A percentile compares a stretch with the other conserved stretches of the same genome.
phyloP scores from a whole-genome alignment of 331 rosid species.

The Acacia concinna region DNA sequence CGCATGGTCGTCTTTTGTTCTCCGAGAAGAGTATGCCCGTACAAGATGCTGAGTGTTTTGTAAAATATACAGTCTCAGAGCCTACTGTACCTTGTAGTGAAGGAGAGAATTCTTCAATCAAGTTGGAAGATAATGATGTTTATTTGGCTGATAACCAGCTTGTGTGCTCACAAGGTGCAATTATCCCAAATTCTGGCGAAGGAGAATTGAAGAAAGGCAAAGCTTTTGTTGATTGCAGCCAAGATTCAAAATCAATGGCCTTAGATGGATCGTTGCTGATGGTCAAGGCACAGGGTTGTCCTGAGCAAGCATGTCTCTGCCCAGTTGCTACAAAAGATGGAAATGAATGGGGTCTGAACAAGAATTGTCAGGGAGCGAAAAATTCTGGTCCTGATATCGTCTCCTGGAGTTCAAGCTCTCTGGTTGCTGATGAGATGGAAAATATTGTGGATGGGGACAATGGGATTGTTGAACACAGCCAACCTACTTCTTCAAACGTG shows the following conservation, averaged over 20 bases:
- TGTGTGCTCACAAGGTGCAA: constrained; percentile 24
- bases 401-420: constrained; percentile 48
- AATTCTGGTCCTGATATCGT: constrained; percentile 30
- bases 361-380: constrained; percentile 34
- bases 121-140: constrained; percentile 53
- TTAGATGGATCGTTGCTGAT: constrained; percentile 40
- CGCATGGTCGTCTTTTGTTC: constrained; percentile 39
- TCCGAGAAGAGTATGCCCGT: constrained; percentile 40
- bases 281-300: constrained; percentile 28
- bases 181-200: constrained; percentile 29
- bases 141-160: constrained; percentile 29
- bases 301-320: constrained; percentile 33
- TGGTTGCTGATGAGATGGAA: constrained; percentile 50
- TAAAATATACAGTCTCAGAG: constrained; percentile 30
- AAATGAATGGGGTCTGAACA: constrained; percentile 31
- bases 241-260: constrained; percentile 45
- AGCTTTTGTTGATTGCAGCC: constrained; percentile 37
- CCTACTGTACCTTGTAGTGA: constrained; percentile 29
- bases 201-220: constrained; percentile 39
- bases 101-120: constrained; percentile 37
- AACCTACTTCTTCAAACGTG: constrained; percentile 57
- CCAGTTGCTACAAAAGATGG: constrained; percentile 39
- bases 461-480: constrained; percentile 52
- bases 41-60: constrained; percentile 28
- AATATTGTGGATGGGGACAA: constrained; percentile 38